These are phyloP conservation scores for Beauveria bassiana DNA, from an alignment of 2,329 filamentous ascomycete genomes.

Conservation along the genomic window DNA sequence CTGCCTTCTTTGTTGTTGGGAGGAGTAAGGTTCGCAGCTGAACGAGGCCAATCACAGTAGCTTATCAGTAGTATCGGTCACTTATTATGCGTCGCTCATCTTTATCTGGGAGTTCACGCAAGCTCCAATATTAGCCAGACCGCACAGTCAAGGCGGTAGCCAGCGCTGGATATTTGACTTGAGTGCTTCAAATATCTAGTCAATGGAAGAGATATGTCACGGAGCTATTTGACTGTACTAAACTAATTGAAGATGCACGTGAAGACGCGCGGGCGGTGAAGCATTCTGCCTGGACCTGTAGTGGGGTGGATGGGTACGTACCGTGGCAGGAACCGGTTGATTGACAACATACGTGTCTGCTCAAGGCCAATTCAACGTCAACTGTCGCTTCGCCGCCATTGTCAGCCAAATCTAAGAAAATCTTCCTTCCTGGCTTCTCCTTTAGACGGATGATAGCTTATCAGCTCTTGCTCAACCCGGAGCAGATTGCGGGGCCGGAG, in stretches of 20 bases:
- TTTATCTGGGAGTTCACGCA: too few relatives aligned
- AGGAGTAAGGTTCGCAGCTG: too few relatives aligned
- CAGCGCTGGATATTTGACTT: too few relatives aligned
- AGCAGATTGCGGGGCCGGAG: constrained; percentile 7
- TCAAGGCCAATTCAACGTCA: not conserved
- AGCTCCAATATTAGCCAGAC: too few relatives aligned
- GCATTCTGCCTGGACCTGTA: constrained; percentile 2
- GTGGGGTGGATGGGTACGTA: not conserved
- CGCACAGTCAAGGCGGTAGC: too few relatives aligned
- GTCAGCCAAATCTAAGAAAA: not conserved
- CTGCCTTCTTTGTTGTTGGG: too few relatives aligned
- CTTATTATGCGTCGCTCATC: too few relatives aligned
- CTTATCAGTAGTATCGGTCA: too few relatives aligned
- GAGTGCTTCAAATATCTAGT: too few relatives aligned
- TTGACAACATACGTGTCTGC: constrained; percentile 8
- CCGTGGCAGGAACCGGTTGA: not conserved
- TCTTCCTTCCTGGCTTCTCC: not conserved
- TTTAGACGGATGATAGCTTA: not conserved
- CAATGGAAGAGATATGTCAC: too few relatives aligned
- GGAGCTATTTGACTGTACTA: too few relatives aligned
- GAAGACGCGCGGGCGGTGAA: constrained; percentile 1
- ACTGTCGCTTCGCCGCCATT: not conserved
- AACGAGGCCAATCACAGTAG: too few relatives aligned
- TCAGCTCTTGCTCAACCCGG: constrained; percentile 1
- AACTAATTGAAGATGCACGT: not conserved